A percentile compares a stretch with the other conserved stretches of the same genome.
phyloP scores from a whole-genome alignment of 768 basidiomycete species.

The Tricholoma terreum region DNA sequence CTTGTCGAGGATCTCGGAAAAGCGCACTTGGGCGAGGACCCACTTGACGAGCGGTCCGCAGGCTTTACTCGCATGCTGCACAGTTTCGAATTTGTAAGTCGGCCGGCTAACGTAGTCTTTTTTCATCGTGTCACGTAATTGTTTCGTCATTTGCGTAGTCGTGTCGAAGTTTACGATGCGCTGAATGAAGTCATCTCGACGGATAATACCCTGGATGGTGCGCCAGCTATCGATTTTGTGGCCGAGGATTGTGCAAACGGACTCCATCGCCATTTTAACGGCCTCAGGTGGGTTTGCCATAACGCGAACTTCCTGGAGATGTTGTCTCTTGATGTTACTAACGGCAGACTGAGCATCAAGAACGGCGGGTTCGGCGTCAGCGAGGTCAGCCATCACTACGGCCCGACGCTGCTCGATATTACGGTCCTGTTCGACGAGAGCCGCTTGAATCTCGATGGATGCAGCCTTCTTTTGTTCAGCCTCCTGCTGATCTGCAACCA shows the following conservation, averaged over 20 bases:
- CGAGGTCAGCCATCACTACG: conserved; percentile 92
- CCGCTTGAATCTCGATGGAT: conserved; percentile 94
- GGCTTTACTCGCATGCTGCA: conserved; percentile 92
- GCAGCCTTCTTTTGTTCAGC: conserved; percentile 98
- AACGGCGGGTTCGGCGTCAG: conserved; percentile 97
- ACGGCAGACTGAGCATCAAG: conserved; percentile 95
- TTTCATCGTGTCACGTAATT: conserved; percentile 87
- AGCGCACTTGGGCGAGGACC: conserved; percentile 95
- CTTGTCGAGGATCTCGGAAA: conserved; percentile 95
- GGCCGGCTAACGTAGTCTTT: conserved; percentile 88
- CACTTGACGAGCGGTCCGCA: conserved; percentile 98
- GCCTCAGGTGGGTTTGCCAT: conserved; percentile 99
- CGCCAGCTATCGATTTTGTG: conserved; percentile 98
- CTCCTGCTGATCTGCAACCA: conserved; percentile 98
- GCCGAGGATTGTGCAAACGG: conserved; percentile 93
- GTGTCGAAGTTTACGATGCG: conserved; percentile 97
- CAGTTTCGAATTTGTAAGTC: conserved; percentile 91
- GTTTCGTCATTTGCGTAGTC: conserved; percentile 82
- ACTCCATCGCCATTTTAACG: conserved; percentile 98
- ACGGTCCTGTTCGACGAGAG: conserved; percentile 86
- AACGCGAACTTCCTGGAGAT: conserved; percentile 93
- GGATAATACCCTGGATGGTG: conserved; percentile 91
- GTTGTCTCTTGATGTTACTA: conserved; percentile 92
- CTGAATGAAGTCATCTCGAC: conserved; percentile 95
- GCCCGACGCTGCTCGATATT: conserved; percentile 84